Evolutionary conservation across 2,329 filamentous ascomycete genomes (phyloP), one percentile per base, ranked within the genome.

Genomic region (Beauveria sp.): DNA sequence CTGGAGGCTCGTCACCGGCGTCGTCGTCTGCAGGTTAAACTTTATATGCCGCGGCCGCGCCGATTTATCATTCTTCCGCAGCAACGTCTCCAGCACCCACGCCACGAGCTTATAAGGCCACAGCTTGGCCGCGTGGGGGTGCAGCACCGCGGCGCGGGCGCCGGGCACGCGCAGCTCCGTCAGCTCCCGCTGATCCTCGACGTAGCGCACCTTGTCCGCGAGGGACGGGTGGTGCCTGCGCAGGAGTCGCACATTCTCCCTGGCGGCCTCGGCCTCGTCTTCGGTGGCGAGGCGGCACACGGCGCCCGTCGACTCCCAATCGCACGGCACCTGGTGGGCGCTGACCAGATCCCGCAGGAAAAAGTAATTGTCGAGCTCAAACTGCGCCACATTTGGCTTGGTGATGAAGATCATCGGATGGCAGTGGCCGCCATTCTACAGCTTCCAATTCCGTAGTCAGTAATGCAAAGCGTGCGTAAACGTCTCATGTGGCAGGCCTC

Each of bases 81-180:
- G 68, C 0, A 90, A 79, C 9, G 76, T 72, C 69, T 90, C 84
- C 1, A 96, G 75, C 0, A 92, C 79, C 73, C 85, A 88, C 1
- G 85, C 78, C 2, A 96, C 86, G 20, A 96, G 82, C 74, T 94
- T 96, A 73, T 96, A 96, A 0, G 91, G 91, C 89, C 89, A 92
- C 51, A 91, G 70, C 66, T 84, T 85, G 0, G 86, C 89, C 0
- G 90, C 89, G 47, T 83, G 76, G 46, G 77, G 76, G 63, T 87
- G 87, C 18, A 87, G 75, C 3, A 91, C 79, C 6, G 85, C 88
- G 2, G 86, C 90, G 8, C 80, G 69, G 7, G 85, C 86, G 8
- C 72, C 71, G 0, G 82, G 79, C 1, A 88, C 73, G 3, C 85
- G 77, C 26, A 89, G 77, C 40, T 74, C 73, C 30, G 73, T 75